phyloP scores from a whole-genome alignment of 1,139 yeast genomes.

The Fermentozyma sake region DNA sequence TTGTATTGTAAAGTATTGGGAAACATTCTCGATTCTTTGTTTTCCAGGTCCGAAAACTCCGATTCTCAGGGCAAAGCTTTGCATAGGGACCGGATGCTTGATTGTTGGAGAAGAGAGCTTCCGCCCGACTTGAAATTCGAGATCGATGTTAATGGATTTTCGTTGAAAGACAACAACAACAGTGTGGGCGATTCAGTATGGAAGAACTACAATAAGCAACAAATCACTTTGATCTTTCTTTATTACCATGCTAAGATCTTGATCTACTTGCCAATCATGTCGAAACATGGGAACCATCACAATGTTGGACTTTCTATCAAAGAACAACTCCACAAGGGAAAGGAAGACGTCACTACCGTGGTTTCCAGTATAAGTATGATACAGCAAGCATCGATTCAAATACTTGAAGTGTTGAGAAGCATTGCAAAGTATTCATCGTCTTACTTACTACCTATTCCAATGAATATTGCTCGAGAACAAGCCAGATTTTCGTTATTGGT shows the following conservation, averaged over 20 bases:
- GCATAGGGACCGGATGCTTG: slow-evolving; percentile 65
- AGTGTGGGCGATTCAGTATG: slow-evolving; percentile 28
- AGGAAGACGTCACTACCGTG: slow-evolving; percentile 15
- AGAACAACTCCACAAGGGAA: slow-evolving; percentile 29
- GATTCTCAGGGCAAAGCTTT: slow-evolving; percentile 37
- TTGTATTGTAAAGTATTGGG: slow-evolving; percentile 73
- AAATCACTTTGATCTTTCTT: slow-evolving; percentile 56
- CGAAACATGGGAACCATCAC: slow-evolving; percentile 42
- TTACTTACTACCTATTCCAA: slow-evolving; percentile 56
- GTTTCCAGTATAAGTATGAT: slow-evolving; percentile 59
- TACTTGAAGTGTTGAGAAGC: slow-evolving; percentile 54
- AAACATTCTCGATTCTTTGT: slow-evolving; percentile 62
- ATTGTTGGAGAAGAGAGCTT: slow-evolving; percentile 73
- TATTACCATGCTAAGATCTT: slow-evolving; percentile 79
- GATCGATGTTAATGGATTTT: slow-evolving; percentile 59
- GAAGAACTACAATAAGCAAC: slow-evolving; percentile 41
- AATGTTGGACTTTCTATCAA: slow-evolving; percentile 43
- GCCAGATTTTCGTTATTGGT: slow-evolving; percentile 66
- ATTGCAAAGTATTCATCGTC: slow-evolving; percentile 39
- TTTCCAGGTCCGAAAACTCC: slow-evolving; percentile 41
- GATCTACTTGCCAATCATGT: slow-evolving; percentile 72
- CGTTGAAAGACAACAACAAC: slow-evolving; percentile 26
- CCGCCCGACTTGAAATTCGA: slow-evolving; percentile 62
- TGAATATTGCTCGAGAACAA: slow-evolving; percentile 66
- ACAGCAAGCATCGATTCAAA: slow-evolving; percentile 70